phyloP scores from a whole-genome alignment of 331 rosid genomes.

The Erythrophleum ivorense region DNA sequence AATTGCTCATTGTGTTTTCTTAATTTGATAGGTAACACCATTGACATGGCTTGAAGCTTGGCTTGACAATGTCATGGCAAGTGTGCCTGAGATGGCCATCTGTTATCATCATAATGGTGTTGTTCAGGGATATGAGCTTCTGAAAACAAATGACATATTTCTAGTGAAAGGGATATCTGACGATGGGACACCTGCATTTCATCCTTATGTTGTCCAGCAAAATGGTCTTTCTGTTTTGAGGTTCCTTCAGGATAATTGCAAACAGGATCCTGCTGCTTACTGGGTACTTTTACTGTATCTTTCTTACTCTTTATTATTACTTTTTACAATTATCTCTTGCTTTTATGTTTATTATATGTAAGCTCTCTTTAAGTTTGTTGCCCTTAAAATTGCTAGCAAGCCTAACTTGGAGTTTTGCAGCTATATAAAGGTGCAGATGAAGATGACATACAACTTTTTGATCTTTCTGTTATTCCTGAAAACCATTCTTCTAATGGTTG shows the following conservation, averaged over 20 bases:
- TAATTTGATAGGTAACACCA: slow-evolving; percentile 75
- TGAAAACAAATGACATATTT: slow-evolving; percentile 93
- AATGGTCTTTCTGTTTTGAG: slow-evolving; percentile 97
- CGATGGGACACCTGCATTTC: slow-evolving; percentile 94
- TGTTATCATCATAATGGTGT: slow-evolving; percentile 95
- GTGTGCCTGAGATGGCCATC: slow-evolving; percentile 97
- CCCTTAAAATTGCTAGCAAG: slow-evolving; percentile 34
- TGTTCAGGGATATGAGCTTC: slow-evolving; percentile 95
- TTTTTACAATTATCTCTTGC: slow-evolving; percentile 8
- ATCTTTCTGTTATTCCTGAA: slow-evolving; percentile 86
- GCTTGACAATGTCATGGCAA: slow-evolving; percentile 99
- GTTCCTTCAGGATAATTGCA: slow-evolving; percentile 96
- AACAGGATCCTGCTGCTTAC: slow-evolving; percentile 97
- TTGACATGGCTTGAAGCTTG: slow-evolving; percentile 99
- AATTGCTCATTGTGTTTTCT: slow-evolving; percentile 34
- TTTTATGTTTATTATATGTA: slow-evolving; percentile 14
- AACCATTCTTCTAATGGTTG: slow-evolving; percentile 59
- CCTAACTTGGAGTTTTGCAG: slow-evolving; percentile 58
- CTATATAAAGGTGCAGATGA: slow-evolving; percentile 96
- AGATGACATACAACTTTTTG: slow-evolving; percentile 93
- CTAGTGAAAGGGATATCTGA: slow-evolving; percentile 90
- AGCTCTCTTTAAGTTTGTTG: slow-evolving; percentile 10
- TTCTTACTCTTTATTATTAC: not conserved
- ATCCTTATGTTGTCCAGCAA: slow-evolving; percentile 94
- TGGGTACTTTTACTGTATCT: slow-evolving; percentile 68